Conservation (phyloP, 1,284 basidiomycete species). For the Trametes versicolor region DNA sequence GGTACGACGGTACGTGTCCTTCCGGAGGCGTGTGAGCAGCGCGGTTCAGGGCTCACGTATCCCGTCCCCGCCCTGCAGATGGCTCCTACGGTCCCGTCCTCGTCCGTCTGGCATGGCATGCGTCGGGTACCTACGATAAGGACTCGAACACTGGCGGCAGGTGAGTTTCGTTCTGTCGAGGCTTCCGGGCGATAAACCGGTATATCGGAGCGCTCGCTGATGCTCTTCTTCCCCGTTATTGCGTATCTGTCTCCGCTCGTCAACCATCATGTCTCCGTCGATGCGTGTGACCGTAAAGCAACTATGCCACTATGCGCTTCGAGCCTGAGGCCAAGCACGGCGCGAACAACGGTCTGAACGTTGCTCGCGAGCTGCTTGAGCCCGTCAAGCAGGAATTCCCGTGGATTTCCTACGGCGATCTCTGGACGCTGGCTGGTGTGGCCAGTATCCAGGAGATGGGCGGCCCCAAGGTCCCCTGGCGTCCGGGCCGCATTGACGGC, state of each 20-base stretch:
- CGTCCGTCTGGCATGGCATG: slow-evolving; percentile 94
- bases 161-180: slow-evolving; percentile 48
- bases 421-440: slow-evolving; percentile 94
- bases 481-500: slow-evolving; percentile 89
- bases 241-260: slow-evolving; percentile 3
- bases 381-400: slow-evolving; percentile 86
- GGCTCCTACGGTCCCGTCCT: slow-evolving; percentile 93
- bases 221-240: background rate
- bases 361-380: slow-evolving; percentile 89
- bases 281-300: slow-evolving; percentile 55
- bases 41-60: slow-evolving; percentile 16
- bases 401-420: slow-evolving; percentile 95
- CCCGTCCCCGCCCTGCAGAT: slow-evolving; percentile 57
- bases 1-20: slow-evolving; percentile 79
- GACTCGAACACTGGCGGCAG: slow-evolving; percentile 88
- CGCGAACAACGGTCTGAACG: slow-evolving; percentile 88
- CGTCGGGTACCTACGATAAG: slow-evolving; percentile 93
- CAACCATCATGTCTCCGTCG: background rate
- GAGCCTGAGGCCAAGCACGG: slow-evolving; percentile 85
- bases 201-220: slow-evolving; percentile 14
- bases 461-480: slow-evolving; percentile 88
- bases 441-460: slow-evolving; percentile 89
- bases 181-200: slow-evolving; percentile 16
- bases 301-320: slow-evolving; percentile 97
- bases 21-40: slow-evolving; percentile 9